These are phyloP conservation scores for Alternaria alternata DNA, from an alignment of 2,329 filamentous ascomycete species.

Conservation along the genomic window DNA sequence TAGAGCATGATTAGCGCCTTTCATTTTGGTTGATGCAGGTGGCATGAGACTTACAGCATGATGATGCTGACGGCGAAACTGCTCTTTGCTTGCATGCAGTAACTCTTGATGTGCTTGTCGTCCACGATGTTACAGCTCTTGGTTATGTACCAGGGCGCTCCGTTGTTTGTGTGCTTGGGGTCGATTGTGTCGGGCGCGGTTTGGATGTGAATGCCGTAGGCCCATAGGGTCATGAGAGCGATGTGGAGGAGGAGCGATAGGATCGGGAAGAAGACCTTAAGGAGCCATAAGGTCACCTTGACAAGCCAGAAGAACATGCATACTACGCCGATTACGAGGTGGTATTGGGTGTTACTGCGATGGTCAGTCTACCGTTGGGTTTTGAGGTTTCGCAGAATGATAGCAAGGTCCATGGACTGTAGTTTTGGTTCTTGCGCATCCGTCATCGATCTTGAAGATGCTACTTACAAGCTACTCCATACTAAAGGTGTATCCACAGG, in stretches of 20 bases:
- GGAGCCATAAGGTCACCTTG: conserved; percentile 74
- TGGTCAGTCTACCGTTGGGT: conserved; percentile 9
- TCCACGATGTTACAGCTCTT: conserved; percentile 71
- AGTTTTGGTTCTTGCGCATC: neutral
- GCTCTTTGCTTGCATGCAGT: conserved; percentile 74
- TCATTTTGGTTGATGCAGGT: neutral
- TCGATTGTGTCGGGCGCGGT: conserved; percentile 77
- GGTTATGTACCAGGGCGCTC: conserved; percentile 77
- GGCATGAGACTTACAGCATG: conserved; percentile 68
- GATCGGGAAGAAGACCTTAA: conserved; percentile 75
- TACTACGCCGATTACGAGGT: conserved; percentile 78
- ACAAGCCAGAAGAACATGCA: conserved; percentile 77
- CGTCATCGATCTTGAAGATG: neutral
- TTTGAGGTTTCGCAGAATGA: neutral
- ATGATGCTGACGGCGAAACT: conserved; percentile 70
- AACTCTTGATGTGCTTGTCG: conserved; percentile 61
- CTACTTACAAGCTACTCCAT: conserved; percentile 75
- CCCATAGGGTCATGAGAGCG: conserved; percentile 68
- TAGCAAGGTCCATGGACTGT: neutral
- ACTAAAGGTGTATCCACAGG: conserved; percentile 70
- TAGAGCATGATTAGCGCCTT: conserved; percentile 9
- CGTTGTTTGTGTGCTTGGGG: conserved; percentile 65
- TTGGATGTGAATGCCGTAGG: conserved; percentile 73
- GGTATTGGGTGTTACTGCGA: conserved; percentile 74
- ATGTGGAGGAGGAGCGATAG: conserved; percentile 67